Conservation (phyloP, 1,284 basidiomycete species). For the Moniliophthora roreri region DNA sequence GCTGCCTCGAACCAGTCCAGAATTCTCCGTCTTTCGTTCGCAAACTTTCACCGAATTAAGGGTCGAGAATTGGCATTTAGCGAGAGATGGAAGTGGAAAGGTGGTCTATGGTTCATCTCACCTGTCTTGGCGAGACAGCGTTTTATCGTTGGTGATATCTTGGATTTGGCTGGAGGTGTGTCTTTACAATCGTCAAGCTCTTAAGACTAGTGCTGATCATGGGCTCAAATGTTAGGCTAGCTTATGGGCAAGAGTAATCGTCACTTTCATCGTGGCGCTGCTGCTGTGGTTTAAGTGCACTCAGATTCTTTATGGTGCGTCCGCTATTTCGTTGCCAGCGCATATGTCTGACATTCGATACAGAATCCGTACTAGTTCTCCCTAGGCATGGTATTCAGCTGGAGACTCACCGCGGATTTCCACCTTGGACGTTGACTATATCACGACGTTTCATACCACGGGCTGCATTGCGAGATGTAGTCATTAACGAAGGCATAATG, state of each 20-base stretch:
- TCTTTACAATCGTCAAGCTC: too few species aligned
- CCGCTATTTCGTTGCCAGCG: conserved; percentile 3
- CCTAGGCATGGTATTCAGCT: conserved; percentile 70
- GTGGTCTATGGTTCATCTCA: conserved; percentile 27
- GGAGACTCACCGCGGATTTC: conserved; percentile 62
- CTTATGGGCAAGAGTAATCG: conserved; percentile 13
- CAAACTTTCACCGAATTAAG: conserved; percentile 52
- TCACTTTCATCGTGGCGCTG: conserved; percentile 18
- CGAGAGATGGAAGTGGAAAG: conserved; percentile 35
- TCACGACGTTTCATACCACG: conserved; percentile 61
- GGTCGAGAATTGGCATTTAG: conserved; percentile 46
- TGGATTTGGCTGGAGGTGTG: conserved; percentile 40
- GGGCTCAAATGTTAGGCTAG: conserved; percentile 4
- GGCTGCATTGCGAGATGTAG: conserved; percentile 51
- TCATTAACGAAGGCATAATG: conserved; percentile 72
- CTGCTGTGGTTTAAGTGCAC: conserved; percentile 36
- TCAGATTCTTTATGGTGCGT: conserved; percentile 53
- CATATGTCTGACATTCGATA: neutral
- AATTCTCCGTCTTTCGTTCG: conserved; percentile 47
- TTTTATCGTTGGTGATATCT: conserved; percentile 31
- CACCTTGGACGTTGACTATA: conserved; percentile 40
- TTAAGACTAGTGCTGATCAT: neutral
- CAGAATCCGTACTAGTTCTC: conserved; percentile 70
- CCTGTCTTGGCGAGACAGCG: conserved; percentile 37
- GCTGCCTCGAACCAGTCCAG: conserved; percentile 48